Evolutionary conservation across 2,329 filamentous ascomycete species (phyloP), one percentile per base, ranked within the genome.

Genomic region (Achaetomium macrosporum): DNA sequence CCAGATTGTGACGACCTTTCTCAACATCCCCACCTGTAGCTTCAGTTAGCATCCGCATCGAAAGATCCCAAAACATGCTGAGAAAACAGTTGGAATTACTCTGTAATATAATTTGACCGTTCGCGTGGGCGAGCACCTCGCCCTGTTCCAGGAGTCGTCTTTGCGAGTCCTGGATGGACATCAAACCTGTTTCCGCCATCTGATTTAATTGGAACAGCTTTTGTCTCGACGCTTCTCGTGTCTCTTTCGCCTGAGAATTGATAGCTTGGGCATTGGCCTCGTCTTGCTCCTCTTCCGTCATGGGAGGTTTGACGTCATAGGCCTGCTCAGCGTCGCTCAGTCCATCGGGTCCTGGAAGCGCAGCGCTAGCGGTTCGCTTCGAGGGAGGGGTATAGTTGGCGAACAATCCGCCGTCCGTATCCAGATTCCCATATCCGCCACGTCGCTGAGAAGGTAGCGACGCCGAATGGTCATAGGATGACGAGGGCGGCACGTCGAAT

Each of bases 261-360:
- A 60, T 84, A 76, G 29, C 37, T 1, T 40, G 1, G 5, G 30
- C 76, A 12, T 91, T 84, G 58, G 85, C 71, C 73, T 79, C 73
- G 52, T 96, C 89, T 66, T 89, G 73, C 76, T 82, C 82, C 61
- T 96, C 90, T 1, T 84, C 89, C 0, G 89, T 95, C 54, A 60
- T 50, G 31, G 6, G 25, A 19, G 19, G 4, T 19, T 7, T 19
- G 39, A 5, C 17, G 15, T 57, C 50, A 10, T 43, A 51, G 13
- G 55, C 25, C 6, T n/a, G 30, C 41, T n/a, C 12, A 25, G 31
- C 10, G 19, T 11, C 8, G 13, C 4, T 4, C 10, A 35, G 3
- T 16, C 35, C 35, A n/a, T 37, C 11, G 7, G 35, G 15, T n/a
- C 15, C 12, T 4, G 35, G 12, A 10, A 9, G 10, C 13, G 11